Base-by-base conservation (phyloP, 441 rosid species). In the Pelargonium exstipulatum region DNA sequence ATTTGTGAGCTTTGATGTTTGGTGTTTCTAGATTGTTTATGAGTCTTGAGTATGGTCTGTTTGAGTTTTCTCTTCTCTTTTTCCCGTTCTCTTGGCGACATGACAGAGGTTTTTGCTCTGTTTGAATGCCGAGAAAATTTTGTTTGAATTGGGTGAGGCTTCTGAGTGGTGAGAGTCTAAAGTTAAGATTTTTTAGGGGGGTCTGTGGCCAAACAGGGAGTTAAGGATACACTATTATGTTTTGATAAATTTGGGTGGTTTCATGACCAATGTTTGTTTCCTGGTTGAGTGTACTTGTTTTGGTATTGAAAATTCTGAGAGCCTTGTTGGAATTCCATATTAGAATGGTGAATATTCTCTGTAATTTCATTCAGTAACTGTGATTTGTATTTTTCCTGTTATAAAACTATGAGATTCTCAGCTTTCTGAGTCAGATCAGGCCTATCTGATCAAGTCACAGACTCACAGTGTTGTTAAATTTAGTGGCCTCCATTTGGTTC, bases 311-410 rank as follows among this genome's bases (percentile, higher is more conserved):
- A 74, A 66, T 68, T 76, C 72, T 67, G 55, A 62, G 67, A 68
- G 69, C 42, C 55, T 65, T 16, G 67, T 57, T 86, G 89, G 90
- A 82, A 87, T 80, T 86, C 88, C 89, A 85, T 82, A 85, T 85
- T 84, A 20, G n/a, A 61, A 82, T 73, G 65, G 71, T 84, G 85
- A 79, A 79, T 81, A 79, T 81, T 84, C 83, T 62, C 73, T 71
- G 78, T 29, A 65, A 65, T 69, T 74, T 53, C 76, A 10, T 71
- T 57, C 80, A 69, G 81, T 81, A 77, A 74, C 75, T 64, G 76
- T 40, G 62, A 32, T 32, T 32, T 32, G 35, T 29, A 29, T 76
- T 74, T 78, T 69, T 70, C 46, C 78, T 65, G 61, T 74, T 82
- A 78, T 80, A 79, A 77, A 79, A 85, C 37, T 70, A 70, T 24